Conservation (phyloP, 2,329 filamentous ascomycete genomes). For the Fusarium torulosum region DNA sequence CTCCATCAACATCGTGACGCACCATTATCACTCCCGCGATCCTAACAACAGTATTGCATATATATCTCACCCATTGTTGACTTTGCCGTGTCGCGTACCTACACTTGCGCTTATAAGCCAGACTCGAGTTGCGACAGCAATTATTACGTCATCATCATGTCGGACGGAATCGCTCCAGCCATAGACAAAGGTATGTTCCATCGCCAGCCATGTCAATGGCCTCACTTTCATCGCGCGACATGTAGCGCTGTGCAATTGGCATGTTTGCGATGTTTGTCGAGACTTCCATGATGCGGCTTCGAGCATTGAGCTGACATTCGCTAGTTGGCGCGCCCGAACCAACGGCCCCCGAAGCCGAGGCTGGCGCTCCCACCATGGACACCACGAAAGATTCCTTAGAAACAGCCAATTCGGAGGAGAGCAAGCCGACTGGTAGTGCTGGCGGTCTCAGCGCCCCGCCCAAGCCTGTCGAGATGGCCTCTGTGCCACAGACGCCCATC, state of each 20-base stretch:
- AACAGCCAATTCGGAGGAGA: constrained; percentile 41
- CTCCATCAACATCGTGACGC: constrained; percentile 35
- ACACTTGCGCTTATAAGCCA: constrained; percentile 33
- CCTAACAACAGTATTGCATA: constrained; percentile 22
- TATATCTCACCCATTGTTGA: constrained; percentile 18
- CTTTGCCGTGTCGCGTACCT: constrained; percentile 22
- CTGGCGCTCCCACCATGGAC: constrained; percentile 47
- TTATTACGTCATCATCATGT: constrained; percentile 54
- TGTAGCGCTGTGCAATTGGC: constrained; percentile 35
- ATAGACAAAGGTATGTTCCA: constrained; percentile 53
- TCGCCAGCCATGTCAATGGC: constrained; percentile 34
- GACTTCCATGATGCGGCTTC: neutral
- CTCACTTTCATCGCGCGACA: constrained; percentile 3
- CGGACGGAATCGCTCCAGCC: constrained; percentile 53
- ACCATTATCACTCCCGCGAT: constrained; percentile 17
- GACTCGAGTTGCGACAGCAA: constrained; percentile 35
- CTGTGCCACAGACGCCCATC: constrained; percentile 54
- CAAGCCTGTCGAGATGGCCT: constrained; percentile 54
- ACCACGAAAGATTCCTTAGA: constrained; percentile 43
- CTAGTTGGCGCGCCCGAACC: constrained; percentile 50
- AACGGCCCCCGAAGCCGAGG: constrained; percentile 48
- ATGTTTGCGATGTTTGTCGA: constrained; percentile 8
- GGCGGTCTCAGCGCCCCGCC: constrained; percentile 41
- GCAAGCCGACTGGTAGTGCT: constrained; percentile 31
- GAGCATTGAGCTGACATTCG: constrained; percentile 30